phyloP scores from a whole-genome alignment of 2,329 filamentous ascomycete species.

The Fusarium gaditjirri region DNA sequence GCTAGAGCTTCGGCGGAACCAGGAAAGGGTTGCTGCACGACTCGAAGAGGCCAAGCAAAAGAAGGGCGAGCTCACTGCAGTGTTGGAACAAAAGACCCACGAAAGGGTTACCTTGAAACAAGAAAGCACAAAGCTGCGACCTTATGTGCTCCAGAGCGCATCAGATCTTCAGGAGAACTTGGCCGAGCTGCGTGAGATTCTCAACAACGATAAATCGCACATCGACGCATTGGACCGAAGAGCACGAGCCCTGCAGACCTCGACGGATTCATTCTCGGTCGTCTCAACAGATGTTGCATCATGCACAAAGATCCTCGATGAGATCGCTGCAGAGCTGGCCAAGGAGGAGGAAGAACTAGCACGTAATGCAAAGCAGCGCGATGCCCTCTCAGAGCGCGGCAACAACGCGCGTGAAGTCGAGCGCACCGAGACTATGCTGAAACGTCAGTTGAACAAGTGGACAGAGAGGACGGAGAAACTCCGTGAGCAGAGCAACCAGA shows the following conservation, averaged over 20 bases:
- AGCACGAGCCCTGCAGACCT: slow-evolving; percentile 90
- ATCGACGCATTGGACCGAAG: slow-evolving; percentile 90
- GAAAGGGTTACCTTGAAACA: slow-evolving; percentile 77
- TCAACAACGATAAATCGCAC: slow-evolving; percentile 81
- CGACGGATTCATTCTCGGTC: slow-evolving; percentile 86
- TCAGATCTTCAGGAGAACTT: slow-evolving; percentile 83
- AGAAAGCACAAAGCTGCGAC: slow-evolving; percentile 88
- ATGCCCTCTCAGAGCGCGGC: slow-evolving; percentile 86
- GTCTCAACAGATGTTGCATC: slow-evolving; percentile 86
- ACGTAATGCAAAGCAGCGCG: slow-evolving; percentile 82
- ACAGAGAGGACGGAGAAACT: slow-evolving; percentile 87
- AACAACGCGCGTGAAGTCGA: slow-evolving; percentile 94
- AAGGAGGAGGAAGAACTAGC: slow-evolving; percentile 93
- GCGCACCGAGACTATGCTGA: slow-evolving; percentile 83
- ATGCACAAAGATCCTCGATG: slow-evolving; percentile 89
- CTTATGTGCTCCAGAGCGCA: slow-evolving; percentile 91
- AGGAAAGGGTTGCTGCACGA: slow-evolving; percentile 84
- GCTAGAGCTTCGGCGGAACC: slow-evolving; percentile 81
- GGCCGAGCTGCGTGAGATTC: slow-evolving; percentile 81
- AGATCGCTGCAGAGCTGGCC: slow-evolving; percentile 82
- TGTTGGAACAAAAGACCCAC: slow-evolving; percentile 77
- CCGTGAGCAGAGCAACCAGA: slow-evolving; percentile 80
- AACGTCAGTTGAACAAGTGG: slow-evolving; percentile 86
- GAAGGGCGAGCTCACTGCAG: slow-evolving; percentile 78
- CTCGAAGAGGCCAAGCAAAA: slow-evolving; percentile 85